Evolutionary conservation across 2,329 filamentous ascomycete species (phyloP), one percentile per base, ranked within the genome.

Genomic region (Amauroascus verrucosus): DNA sequence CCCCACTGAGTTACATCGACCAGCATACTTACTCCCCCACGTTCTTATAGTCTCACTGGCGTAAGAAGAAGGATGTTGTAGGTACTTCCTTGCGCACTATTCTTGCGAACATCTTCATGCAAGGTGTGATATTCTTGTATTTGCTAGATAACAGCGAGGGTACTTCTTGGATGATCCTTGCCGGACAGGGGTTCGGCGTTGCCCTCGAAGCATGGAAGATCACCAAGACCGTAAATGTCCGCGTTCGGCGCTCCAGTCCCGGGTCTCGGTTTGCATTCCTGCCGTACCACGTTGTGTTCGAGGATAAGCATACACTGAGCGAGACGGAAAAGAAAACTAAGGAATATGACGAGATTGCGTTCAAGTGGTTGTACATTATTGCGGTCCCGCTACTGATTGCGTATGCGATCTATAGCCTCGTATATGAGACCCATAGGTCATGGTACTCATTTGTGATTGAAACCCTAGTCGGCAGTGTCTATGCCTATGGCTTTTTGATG

Each of bases 1-100:
- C 18, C 20, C 35, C 20, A 26, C 22, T 48, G 13, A 20, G 24
- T 14, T 53, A 1, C 30, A 6, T 20, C 8, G 18, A 53, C 20
- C 6, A 7, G n/a, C 13, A 30, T 33, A 43, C 45, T 53, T 28
- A 52, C 9, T 9, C 18, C n/a, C 22, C 32, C 24, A 45, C 41
- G 33, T 54, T 6, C 33, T 18, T 53, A 53, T 52, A 74, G 72
- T 77, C 89, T 47, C 93, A 98, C 72, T 98, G 93, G 82, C 88
- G 90, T 67, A 96, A 97, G 77, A 98, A 98, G 84, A 98, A 98
- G 77, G 94, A 97, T 74, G 93, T 95, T 55, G 86, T 98, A 26
- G 93, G 93, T 58, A 95, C 95, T 44, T 96, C 90, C 1, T 86
- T 98, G 56, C 88, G 93, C 54, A 94, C 91, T 30, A 98, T 98